Evolutionary conservation across 208 protist genomes (phyloP), one percentile per base, ranked within the genome.

Genomic region (Leishmania aethiopica): DNA sequence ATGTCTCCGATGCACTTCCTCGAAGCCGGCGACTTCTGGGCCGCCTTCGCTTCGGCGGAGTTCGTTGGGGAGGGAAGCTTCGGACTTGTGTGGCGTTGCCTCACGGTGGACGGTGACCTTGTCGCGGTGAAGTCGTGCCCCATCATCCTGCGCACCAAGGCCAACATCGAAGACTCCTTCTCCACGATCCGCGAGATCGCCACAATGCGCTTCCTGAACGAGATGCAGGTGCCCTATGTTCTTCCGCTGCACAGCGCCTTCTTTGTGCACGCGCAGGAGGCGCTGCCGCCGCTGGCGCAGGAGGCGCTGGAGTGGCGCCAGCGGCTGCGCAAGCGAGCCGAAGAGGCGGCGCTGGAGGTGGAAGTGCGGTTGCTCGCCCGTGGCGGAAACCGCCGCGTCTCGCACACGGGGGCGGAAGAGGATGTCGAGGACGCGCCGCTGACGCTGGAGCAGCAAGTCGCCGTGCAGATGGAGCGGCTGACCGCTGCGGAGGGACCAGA

Each of bases 21-120:
- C 22, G 59, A 86, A 22, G 59, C 81, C 40, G 84, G 87, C 17
- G 90, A 93, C 75, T 97, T 97, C 87, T 97, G 94, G 93, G 59
- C 78, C 73, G 92, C 94, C 67, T 97, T 97, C 79, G 17, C 70
- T 19, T 84, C 78, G 6, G 88, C 84, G 2, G 90, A 95, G 81
- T 96, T 92, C 49, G 88, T 96, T 37, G 93, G 94, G 15, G 92
- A 97, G 75, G 94, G 94, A n/a, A 96, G 93, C 86, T 97, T 97
- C 75, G 94, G 94, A 1, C 80, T 97, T 40, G 94, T 97, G 35
- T 97, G 92, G 92, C 88, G 90, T 6, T 94, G 90, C 80, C 78
- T 75, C 45, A 95, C 94, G 1, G 83, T 94, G 32, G 91, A 93
- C 49, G 93, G 92, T n/a, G 90, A 97, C 84, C 57, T 93, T 19